A percentile compares a stretch with the other conserved stretches of the same genome.
These are phyloP conservation scores for Aspergillus flavus DNA, from an alignment of 2,329 filamentous ascomycete species.

Conservation along the genomic window DNA sequence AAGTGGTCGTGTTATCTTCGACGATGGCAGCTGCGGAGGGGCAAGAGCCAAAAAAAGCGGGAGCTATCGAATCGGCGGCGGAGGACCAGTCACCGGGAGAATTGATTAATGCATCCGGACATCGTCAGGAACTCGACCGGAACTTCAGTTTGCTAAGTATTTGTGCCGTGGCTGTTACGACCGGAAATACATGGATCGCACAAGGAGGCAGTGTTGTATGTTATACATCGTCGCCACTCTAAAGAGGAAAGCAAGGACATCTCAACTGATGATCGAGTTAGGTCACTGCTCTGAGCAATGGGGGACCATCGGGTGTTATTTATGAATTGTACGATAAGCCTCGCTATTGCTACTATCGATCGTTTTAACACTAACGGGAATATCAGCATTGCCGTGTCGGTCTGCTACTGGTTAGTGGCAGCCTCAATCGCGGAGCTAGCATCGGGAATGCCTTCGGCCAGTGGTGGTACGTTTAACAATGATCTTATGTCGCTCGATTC, in stretches of 20 bases:
- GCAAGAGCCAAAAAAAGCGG: constrained; percentile 23
- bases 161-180: constrained; percentile 62
- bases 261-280: constrained; percentile 13
- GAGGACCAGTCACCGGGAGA: constrained; percentile 38
- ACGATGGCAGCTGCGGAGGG: constrained; percentile 21
- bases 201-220: constrained; percentile 63
- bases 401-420: constrained; percentile 62
- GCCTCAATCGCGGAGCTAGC: constrained; percentile 64
- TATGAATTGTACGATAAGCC: constrained; percentile 57
- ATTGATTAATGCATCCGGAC: constrained; percentile 65
- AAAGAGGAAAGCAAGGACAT: not conserved
- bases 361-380: constrained; percentile 14
- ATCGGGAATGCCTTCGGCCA: constrained; percentile 63
- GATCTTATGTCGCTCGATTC: not conserved
- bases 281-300: constrained; percentile 60
- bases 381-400: constrained; percentile 43
- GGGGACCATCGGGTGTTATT: constrained; percentile 62
- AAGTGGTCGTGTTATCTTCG: not conserved
- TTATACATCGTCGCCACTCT: not conserved
- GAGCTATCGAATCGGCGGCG: constrained; percentile 24
- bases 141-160: constrained; percentile 65
- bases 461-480: constrained; percentile 44
- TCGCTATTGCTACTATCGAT: not conserved
- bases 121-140: constrained; percentile 63
- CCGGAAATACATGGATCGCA: constrained; percentile 68